Base-by-base conservation (phyloP, 139 green algal species). In the Chlorella sp. region DNA sequence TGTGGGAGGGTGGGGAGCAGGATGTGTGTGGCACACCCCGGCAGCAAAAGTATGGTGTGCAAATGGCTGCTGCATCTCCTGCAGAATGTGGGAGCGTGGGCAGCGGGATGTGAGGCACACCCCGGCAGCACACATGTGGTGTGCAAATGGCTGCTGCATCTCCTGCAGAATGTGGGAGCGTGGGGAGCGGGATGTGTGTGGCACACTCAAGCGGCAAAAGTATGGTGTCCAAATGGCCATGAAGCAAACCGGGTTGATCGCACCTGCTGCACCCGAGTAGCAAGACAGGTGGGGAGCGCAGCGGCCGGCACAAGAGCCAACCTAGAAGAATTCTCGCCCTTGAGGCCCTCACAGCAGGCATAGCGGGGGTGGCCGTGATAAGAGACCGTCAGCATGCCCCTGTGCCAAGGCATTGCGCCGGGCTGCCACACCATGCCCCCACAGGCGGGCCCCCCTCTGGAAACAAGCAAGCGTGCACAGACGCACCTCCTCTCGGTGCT, bases 41-140 rank as follows among this genome's bases (percentile, higher is more conserved):
- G 64, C 21, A 71, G 7, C 64, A 71, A 71, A 28, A 71, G 64
- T 28, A 32, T 16, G 22, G 64, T 2, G 5, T 71, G 64, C 5
- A 71, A n/a, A n/a, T n/a, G n/a, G n/a, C 34, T 83, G 85, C 85
- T 89, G 85, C 48, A 89, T 71, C 32, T 71, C 85, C 84, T 88
- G 84, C 30, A 76, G 36, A 12, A 11, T 15, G n/a, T 21, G 39
- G 0, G 26, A 76, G 26, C 24, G 24, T 30, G 68, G 68, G 26
- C 18, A 57, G 9, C 48, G 9, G 5, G 48, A 57, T 57, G n/a
- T n/a, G n/a, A 9, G 26, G 26, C 22, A 76, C 26, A 4, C 22
- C 22, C 21, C 22, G 19, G 64, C 21, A 71, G 7, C 64, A 71
- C 16, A 28, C 16, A 14, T 28, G 4, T 16, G 22, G 64, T 2